Conservation (phyloP, 2,329 filamentous ascomycete species). For the Aspergillus spinulosporus region DNA sequence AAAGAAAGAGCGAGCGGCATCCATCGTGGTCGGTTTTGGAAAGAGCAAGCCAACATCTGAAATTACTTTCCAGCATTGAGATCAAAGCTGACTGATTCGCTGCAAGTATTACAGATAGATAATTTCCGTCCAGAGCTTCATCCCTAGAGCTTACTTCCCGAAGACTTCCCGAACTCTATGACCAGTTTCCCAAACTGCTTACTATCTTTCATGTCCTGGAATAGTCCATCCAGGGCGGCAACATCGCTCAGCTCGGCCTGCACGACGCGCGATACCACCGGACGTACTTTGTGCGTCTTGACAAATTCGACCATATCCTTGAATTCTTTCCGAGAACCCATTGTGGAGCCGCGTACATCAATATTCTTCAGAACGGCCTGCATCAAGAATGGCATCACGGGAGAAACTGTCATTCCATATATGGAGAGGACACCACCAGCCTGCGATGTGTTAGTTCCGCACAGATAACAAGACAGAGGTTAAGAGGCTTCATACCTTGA, state of each 20-base stretch:
- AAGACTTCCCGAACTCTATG: conserved; percentile 60
- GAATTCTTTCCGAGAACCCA: conserved; percentile 90
- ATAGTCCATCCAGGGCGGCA: conserved; percentile 75
- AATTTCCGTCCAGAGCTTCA: not conserved
- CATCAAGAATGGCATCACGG: conserved; percentile 87
- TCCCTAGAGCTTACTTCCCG: conserved; percentile 41
- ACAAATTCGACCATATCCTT: conserved; percentile 88
- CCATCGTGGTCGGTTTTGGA: not conserved
- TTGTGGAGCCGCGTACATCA: conserved; percentile 81
- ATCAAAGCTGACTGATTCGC: conserved; percentile 6
- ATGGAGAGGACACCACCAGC: conserved; percentile 77
- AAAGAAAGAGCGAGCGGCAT: conserved; percentile 7
- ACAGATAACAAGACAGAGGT: not conserved
- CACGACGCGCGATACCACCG: conserved; percentile 73
- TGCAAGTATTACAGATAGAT: not conserved
- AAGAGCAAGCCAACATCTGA: not conserved
- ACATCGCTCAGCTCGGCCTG: conserved; percentile 70
- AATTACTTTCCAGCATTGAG: not conserved
- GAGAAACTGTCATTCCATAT: conserved; percentile 88
- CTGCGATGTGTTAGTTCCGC: conserved; percentile 36
- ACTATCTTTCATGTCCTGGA: conserved; percentile 82
- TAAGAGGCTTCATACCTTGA: conserved; percentile 59
- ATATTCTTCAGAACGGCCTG: conserved; percentile 80
- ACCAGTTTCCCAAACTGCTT: conserved; percentile 93
- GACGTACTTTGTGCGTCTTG: conserved; percentile 67